These are phyloP conservation scores for Pseudozyma thailandica DNA, from an alignment of 1,284 basidiomycete genomes.

Conservation along the genomic window DNA sequence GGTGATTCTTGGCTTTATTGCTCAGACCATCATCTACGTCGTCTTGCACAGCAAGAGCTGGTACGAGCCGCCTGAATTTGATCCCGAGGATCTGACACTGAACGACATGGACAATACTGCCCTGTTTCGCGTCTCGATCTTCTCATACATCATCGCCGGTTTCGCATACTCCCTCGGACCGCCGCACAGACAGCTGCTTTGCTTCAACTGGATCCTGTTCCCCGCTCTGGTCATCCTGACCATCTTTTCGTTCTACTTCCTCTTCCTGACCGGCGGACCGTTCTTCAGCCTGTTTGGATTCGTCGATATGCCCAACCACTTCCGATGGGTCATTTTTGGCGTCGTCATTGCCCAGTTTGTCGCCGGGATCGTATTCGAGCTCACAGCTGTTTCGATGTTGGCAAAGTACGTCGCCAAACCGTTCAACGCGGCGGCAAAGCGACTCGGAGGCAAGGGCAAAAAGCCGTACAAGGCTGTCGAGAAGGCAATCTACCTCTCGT, in stretches of 20 bases:
- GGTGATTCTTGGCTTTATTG: conserved; percentile 42
- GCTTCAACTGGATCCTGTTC: conserved; percentile 41
- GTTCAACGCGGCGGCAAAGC: conserved; percentile 1
- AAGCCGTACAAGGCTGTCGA: conserved; percentile 21
- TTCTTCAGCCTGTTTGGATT: conserved; percentile 52
- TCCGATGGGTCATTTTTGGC: conserved; percentile 49
- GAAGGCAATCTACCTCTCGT: conserved; percentile 21
- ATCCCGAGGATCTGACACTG: conserved; percentile 42
- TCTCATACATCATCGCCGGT: conserved; percentile 50
- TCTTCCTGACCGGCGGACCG: conserved; percentile 47
- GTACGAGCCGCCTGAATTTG: conserved; percentile 40
- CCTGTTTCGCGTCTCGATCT: conserved; percentile 43
- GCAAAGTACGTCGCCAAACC: conserved; percentile 13
- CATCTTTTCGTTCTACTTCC: conserved; percentile 42
- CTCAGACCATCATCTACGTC: conserved; percentile 43
- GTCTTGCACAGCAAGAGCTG: conserved; percentile 31
- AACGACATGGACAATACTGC: conserved; percentile 51
- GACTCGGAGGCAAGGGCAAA: conserved; percentile 7
- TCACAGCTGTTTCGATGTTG: conserved; percentile 8
- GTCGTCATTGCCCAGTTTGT: conserved; percentile 39
- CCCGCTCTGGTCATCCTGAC: conserved; percentile 32
- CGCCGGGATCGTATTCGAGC: conserved; percentile 34
- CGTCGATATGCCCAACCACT: conserved; percentile 24
- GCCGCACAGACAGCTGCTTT: conserved; percentile 45
- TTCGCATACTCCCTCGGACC: conserved; percentile 41